Base-by-base conservation (phyloP, 2,329 filamentous ascomycete genomes). In the Aschersonia sp. region DNA sequence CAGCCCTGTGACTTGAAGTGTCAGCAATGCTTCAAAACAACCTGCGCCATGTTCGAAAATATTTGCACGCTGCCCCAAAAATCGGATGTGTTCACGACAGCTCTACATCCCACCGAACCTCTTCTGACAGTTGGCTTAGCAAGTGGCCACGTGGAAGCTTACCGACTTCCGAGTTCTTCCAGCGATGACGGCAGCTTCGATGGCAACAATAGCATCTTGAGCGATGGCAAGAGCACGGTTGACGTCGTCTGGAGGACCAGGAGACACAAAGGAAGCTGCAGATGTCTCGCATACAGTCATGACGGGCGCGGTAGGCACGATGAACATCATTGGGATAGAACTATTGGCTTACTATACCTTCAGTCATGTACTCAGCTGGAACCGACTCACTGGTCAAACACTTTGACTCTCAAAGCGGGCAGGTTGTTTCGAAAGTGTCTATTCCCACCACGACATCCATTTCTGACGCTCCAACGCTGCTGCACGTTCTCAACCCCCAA, bases 181-280 rank as follows among this genome's bases (percentile, higher is more conserved):
- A 74, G 20, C 20, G 20, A 20, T 20, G 7, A 38, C 7, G 12
- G 12, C 35, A 38, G 35, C 35, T 9, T 9, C 3, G 72, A 72
- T 48, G 69, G 61, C 35, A 70, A 75, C 48, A 64, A 66, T 44
- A 78, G 70, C 53, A 65, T 73, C 2, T 48, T 74, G 29, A 77
- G 71, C 28, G 69, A 73, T 56, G 88, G 87, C 9, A 84, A 77
- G 52, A 84, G 82, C 43, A 78, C 82, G 48, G 85, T 97, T 52
- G 85, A 89, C 55, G 87, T 83, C 0, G 70, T 82, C 51, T 98
- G 92, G 92, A 78, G 79, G 57, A 97, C 92, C 4, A 75, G 82
- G 55, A 77, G 92, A 51, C 92, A 98, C 69, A 94, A 95, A 71
- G 91, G 89, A 9, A 96, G 89, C 72, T 97, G 91, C 61, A 77